Conservation (phyloP, 2,329 filamentous ascomycete species). For the Diaporthe caulivora region DNA sequence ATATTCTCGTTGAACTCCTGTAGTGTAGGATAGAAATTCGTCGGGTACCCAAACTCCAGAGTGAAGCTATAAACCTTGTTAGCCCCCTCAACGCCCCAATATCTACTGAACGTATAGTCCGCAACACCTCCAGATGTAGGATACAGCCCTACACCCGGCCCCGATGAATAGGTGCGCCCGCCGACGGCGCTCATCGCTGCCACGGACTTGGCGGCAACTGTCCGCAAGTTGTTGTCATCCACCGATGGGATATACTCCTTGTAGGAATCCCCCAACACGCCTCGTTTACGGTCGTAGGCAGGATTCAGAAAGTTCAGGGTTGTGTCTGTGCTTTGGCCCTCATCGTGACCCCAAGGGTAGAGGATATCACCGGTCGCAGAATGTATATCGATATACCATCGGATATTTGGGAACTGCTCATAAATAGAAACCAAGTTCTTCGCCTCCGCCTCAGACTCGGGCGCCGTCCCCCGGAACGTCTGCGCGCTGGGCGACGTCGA, state of each 20-base stretch:
- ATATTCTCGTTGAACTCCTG: constrained; percentile 10
- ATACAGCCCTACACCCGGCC: not conserved
- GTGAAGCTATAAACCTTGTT: constrained; percentile 14
- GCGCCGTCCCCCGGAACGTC: constrained; percentile 14
- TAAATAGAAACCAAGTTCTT: constrained; percentile 8
- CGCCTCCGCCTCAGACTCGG: constrained; percentile 7
- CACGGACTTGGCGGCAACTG: not conserved
- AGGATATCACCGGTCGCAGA: not conserved
- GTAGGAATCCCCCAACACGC: constrained; percentile 6
- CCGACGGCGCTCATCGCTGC: not conserved
- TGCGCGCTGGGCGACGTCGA: not conserved
- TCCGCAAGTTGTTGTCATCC: not conserved
- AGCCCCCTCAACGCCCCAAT: constrained; percentile 5
- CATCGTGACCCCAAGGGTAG: not conserved
- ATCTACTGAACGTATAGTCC: constrained; percentile 10
- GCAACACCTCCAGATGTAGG: constrained; percentile 6
- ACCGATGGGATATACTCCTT: constrained; percentile 5
- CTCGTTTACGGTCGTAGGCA: not conserved
- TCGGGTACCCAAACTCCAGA: constrained; percentile 9
- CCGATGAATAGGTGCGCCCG: not conserved
- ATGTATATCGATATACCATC: constrained; percentile 5
- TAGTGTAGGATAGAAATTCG: constrained; percentile 1
- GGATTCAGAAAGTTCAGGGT: constrained; percentile 6
- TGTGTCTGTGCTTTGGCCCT: not conserved
- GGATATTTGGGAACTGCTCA: not conserved